Conservation (phyloP, 208 protist species). For the Wallacemonas collosoma region DNA sequence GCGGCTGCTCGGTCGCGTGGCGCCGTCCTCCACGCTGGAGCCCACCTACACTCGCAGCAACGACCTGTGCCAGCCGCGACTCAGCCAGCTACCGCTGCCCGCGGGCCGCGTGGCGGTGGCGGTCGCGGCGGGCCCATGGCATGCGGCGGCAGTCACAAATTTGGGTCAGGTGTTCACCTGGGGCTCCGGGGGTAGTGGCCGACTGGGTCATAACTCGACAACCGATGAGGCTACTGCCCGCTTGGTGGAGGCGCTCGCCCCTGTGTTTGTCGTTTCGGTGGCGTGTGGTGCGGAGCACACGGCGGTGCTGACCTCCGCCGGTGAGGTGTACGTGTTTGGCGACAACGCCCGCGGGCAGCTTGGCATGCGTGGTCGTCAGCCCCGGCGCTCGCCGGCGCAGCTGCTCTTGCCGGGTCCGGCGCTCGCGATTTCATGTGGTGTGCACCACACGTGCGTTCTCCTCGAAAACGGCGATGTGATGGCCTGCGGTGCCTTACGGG, state of each 20-base stretch:
- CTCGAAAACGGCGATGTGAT: slow-evolving; percentile 76
- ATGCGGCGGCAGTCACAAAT: slow-evolving; percentile 58
- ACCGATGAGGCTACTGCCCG: slow-evolving; percentile 37
- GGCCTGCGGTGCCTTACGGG: slow-evolving; percentile 51
- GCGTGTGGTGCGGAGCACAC: slow-evolving; percentile 68
- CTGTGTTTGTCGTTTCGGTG: slow-evolving; percentile 47
- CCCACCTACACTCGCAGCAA: slow-evolving; percentile 30
- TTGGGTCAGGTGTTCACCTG: slow-evolving; percentile 70
- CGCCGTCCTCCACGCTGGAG: slow-evolving; percentile 26
- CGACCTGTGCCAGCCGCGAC: slow-evolving; percentile 37
- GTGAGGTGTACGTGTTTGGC: slow-evolving; percentile 74
- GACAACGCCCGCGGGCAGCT: slow-evolving; percentile 64
- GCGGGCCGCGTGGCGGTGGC: slow-evolving; percentile 13
- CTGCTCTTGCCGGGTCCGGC: slow-evolving; percentile 48
- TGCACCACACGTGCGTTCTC: slow-evolving; percentile 65
- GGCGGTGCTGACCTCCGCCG: slow-evolving; percentile 55
- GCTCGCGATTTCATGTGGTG: slow-evolving; percentile 58
- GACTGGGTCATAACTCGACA: slow-evolving; percentile 66
- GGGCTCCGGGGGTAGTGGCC: slow-evolving; percentile 54
- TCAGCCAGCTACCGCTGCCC: slow-evolving; percentile 25
- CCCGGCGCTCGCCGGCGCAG: slow-evolving; percentile 30
- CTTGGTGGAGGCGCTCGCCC: slow-evolving; percentile 45
- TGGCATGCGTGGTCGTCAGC: slow-evolving; percentile 35
- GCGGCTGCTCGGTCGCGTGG: slow-evolving; percentile 45
- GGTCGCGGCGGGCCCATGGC: slow-evolving; percentile 59